Base-by-base conservation (phyloP, 2,329 filamentous ascomycete genomes). In the Arthrobotrys sinensis region DNA sequence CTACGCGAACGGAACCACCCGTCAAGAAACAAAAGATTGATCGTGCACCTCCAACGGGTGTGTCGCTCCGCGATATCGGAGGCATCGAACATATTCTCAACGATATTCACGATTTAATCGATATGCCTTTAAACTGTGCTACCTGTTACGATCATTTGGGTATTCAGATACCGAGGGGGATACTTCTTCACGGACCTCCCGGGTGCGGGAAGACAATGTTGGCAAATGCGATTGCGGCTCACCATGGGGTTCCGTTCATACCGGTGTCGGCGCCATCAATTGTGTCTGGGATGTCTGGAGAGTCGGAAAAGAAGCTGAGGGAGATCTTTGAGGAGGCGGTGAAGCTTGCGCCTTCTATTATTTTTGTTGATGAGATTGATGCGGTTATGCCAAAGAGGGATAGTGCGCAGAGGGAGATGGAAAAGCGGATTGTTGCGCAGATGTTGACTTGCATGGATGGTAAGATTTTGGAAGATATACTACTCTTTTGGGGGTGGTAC, bases 311-410 rank as follows among this genome's bases (percentile, higher is more conserved):
- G 85, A 93, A 93, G 77, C 89, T 97, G 32, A 88, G 93, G 40
- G 92, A 95, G 80, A 88, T 93, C 57, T 96, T 96, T 79, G 94
- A 98, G 11, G 93, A 96, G 82, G 96, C 96, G 0, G 93, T 93
- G 83, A 89, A 90, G 69, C 88, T 94, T 43, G 94, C 95, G 0
- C 96, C 96, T 0, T 97, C 93, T 82, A 87, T 99, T 4, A 88
- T 99, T 3, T 96, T 97, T 82, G 92, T 98, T 72, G 94, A 97
- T 81, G 92, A 97, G 81, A 93, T 98, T 65, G 94, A 99, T 84
- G 91, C 92, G 3, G 96, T 98, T 81, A 93, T 94, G 62, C 92
- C 93, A 0, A 97, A 96, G 83, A 88, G 92, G 70, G 93, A 97
- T 80, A 92, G 90, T 68, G 90, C 92, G 0, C 92, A 96, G 82